Percentiles rank a stretch among this genome's conserved stretches.
phyloP scores from a whole-genome alignment of 495 filamentous ascomycete species.

The Talaromyces liani region DNA sequence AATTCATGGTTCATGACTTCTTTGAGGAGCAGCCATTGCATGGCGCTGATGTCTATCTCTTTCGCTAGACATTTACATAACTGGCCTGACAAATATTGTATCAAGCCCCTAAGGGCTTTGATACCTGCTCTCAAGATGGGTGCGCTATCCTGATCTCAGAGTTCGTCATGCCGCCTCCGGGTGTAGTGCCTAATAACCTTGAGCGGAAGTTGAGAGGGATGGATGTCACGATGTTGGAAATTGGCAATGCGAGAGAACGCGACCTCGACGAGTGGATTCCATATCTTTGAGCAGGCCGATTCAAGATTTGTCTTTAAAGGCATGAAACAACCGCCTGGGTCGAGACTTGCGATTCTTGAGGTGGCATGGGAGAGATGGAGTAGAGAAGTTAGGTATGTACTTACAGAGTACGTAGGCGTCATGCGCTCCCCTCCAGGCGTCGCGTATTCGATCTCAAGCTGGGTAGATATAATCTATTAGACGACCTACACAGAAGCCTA shows the following conservation, averaged over 20 bases:
- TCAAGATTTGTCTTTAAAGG: constrained; percentile 2
- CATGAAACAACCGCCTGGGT: constrained; percentile 2
- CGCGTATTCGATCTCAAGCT: too few relatives aligned
- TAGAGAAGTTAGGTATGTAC: too few relatives aligned
- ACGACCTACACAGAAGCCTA: too few relatives aligned
- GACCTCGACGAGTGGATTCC: constrained; percentile 29
- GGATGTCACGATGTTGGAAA: constrained; percentile 32
- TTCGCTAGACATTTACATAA: constrained; percentile 53
- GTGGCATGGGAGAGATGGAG: background rate
- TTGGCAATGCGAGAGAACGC: constrained; percentile 31
- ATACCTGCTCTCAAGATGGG: constrained; percentile 50
- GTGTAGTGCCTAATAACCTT: background rate
- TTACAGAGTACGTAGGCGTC: too few relatives aligned
- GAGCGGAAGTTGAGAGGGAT: constrained; percentile 9
- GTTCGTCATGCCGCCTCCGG: constrained; percentile 21
- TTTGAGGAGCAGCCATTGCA: constrained; percentile 44
- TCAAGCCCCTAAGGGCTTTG: constrained; percentile 44
- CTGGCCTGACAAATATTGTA: constrained; percentile 48
- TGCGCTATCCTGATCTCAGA: constrained; percentile 43
- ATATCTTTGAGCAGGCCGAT: constrained; percentile 3
- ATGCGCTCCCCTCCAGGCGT: too few relatives aligned
- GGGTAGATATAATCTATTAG: too few relatives aligned
- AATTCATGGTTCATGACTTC: constrained; percentile 51
- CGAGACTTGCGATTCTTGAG: constrained; percentile 1
- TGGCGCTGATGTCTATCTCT: constrained; percentile 49